These are phyloP conservation scores for Kwoniella dendrophila DNA, from an alignment of 768 basidiomycete genomes.

Conservation along the genomic window DNA sequence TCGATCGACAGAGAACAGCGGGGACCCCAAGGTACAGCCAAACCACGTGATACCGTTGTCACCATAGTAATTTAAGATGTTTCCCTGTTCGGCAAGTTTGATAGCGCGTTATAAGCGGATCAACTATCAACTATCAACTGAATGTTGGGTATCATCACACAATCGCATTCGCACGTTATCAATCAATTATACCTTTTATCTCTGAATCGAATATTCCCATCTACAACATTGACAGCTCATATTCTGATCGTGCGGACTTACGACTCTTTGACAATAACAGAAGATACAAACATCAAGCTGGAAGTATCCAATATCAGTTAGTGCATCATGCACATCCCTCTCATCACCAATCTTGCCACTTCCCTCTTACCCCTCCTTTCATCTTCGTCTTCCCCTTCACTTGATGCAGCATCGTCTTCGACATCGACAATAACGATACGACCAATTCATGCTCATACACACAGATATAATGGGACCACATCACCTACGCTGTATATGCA, in stretches of 20 bases:
- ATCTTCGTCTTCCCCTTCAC: not conserved
- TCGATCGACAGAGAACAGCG: too few species aligned
- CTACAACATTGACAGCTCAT: too few species aligned
- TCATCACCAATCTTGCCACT: conserved; percentile 35
- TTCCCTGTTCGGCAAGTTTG: conserved; percentile 11
- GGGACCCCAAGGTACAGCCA: too few species aligned
- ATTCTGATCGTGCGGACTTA: too few species aligned
- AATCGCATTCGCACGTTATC: conserved; percentile 1
- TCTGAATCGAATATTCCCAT: too few species aligned
- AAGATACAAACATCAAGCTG: not conserved
- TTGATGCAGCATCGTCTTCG: not conserved
- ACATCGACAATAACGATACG: conserved; percentile 35
- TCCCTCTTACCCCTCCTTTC: conserved; percentile 33
- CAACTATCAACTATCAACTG: too few species aligned
- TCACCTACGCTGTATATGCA: conserved; percentile 35
- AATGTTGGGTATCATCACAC: not conserved
- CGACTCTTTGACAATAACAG: not conserved
- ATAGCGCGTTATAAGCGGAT: conserved; percentile 4
- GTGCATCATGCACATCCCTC: conserved; percentile 47
- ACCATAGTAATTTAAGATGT: not conserved
- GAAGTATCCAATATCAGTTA: too few species aligned
- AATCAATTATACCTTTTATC: too few species aligned
- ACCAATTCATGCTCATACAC: conserved; percentile 51
- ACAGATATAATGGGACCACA: conserved; percentile 21
- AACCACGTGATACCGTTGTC: too few species aligned